phyloP scores from a whole-genome alignment of 345 rosid genomes.

The Erucastrum elatum region DNA sequence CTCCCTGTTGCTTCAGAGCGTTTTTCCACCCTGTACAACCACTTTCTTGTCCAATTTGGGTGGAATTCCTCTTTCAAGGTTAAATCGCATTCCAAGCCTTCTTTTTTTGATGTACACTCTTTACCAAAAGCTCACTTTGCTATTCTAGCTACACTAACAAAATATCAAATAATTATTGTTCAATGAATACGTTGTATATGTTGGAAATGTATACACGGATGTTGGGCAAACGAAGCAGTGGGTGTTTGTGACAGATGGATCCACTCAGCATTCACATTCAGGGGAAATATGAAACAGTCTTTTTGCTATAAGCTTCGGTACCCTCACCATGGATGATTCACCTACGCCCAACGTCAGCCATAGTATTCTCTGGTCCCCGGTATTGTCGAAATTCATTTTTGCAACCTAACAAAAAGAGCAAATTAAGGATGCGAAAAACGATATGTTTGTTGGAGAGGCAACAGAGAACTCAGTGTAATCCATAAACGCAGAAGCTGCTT shows the following conservation, averaged over 20 bases:
- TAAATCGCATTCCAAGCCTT: slow-evolving; percentile 5
- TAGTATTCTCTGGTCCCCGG: slow-evolving; percentile 81
- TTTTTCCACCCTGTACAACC: slow-evolving; percentile 78
- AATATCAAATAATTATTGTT: background rate
- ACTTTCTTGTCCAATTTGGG: slow-evolving; percentile 59
- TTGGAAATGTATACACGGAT: slow-evolving; percentile 64
- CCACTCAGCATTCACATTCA: slow-evolving; percentile 40
- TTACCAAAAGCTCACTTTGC: background rate
- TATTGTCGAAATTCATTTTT: slow-evolving; percentile 51
- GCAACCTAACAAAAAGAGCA: slow-evolving; percentile 74
- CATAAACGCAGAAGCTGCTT: slow-evolving; percentile 47
- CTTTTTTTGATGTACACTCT: background rate
- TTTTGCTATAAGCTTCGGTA: slow-evolving; percentile 84
- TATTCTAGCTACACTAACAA: background rate
- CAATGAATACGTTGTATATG: slow-evolving; percentile 77
- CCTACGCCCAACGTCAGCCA: slow-evolving; percentile 56
- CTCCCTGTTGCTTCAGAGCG: slow-evolving; percentile 52
- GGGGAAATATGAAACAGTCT: slow-evolving; percentile 55
- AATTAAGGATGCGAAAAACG: slow-evolving; percentile 58
- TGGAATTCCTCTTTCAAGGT: slow-evolving; percentile 82
- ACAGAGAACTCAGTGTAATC: slow-evolving; percentile 74
- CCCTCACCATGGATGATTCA: slow-evolving; percentile 47
- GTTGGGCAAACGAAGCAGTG: slow-evolving; percentile 75
- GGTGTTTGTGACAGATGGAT: slow-evolving; percentile 86
- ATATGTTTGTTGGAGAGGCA: slow-evolving; percentile 82